phyloP scores from a whole-genome alignment of 176 grass and related monocot genomes.

The Carex scoparia region DNA sequence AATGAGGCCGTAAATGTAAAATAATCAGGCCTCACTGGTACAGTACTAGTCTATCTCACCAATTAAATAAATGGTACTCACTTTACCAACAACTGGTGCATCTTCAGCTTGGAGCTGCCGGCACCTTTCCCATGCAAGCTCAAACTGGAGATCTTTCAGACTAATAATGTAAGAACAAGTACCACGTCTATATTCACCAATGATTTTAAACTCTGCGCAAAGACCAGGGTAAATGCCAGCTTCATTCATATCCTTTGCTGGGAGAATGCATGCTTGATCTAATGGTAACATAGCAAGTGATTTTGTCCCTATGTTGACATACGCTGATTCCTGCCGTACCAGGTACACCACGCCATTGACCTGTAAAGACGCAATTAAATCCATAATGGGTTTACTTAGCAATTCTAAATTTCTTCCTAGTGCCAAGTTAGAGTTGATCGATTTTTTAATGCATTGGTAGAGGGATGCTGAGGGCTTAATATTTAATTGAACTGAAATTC shows the following conservation, averaged over 20 bases:
- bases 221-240: slow-evolving; percentile 79
- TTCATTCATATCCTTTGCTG: slow-evolving; percentile 58
- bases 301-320: slow-evolving; percentile 75
- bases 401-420: background rate
- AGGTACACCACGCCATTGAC: slow-evolving; percentile 82
- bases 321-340: slow-evolving; percentile 57
- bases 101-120: slow-evolving; percentile 94
- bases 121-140: slow-evolving; percentile 90
- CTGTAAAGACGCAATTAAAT: slow-evolving; percentile 35
- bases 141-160: slow-evolving; percentile 67
- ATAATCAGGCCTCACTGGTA: background rate
- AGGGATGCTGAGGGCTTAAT: background rate
- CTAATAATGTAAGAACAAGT: slow-evolving; percentile 86
- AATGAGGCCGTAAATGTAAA: background rate
- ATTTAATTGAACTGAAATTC: background rate
- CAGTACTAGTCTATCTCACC: background rate
- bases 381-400: background rate
- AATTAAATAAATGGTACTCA: slow-evolving; percentile 38
- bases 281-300: slow-evolving; percentile 74
- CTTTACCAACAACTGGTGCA: slow-evolving; percentile 58
- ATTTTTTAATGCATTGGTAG: background rate
- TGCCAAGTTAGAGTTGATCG: background rate
- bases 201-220: slow-evolving; percentile 70
- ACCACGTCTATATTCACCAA: slow-evolving; percentile 46
- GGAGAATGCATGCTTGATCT: slow-evolving; percentile 69